phyloP scores from a whole-genome alignment of 139 green algal species.

The Chlamydomonas incerta region DNA sequence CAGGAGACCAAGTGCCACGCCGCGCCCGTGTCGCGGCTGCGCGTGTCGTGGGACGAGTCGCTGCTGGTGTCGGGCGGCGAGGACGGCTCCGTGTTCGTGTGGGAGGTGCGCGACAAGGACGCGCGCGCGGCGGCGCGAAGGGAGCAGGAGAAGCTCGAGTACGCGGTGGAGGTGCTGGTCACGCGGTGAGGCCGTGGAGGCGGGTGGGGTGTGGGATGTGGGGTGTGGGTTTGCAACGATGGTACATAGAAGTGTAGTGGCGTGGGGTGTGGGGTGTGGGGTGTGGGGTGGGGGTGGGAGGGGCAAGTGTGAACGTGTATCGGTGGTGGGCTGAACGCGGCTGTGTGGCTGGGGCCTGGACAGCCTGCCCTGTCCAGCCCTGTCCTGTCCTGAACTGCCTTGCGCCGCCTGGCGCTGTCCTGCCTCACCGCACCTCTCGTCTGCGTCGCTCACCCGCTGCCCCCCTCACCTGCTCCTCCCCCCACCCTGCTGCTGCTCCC shows the following conservation, averaged over 20 bases:
- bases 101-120: conserved; percentile 69
- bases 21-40: conserved; percentile 73
- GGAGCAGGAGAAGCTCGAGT: conserved; percentile 73
- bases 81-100: conserved; percentile 85
- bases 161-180: conserved; percentile 90
- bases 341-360: too few species aligned
- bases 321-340: too few species aligned
- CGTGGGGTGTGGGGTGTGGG: too few species aligned
- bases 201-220: not conserved
- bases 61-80: conserved; percentile 78
- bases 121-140: conserved; percentile 60
- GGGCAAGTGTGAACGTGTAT: too few species aligned
- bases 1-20: conserved; percentile 67
- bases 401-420: too few species aligned
- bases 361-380: too few species aligned
- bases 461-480: not conserved
- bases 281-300: too few species aligned
- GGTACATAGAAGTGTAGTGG: too few species aligned
- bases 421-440: too few species aligned
- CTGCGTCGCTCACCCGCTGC: not conserved
- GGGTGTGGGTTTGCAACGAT: not conserved
- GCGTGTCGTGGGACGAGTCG: conserved; percentile 76
- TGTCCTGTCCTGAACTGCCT: too few species aligned
- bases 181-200: conserved; percentile 30
- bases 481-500: not conserved